A percentile compares a stretch with the other conserved stretches of the same genome.
Evolutionary conservation across 768 basidiomycete genomes (phyloP).

Genomic region (Dentipellis sp.): DNA sequence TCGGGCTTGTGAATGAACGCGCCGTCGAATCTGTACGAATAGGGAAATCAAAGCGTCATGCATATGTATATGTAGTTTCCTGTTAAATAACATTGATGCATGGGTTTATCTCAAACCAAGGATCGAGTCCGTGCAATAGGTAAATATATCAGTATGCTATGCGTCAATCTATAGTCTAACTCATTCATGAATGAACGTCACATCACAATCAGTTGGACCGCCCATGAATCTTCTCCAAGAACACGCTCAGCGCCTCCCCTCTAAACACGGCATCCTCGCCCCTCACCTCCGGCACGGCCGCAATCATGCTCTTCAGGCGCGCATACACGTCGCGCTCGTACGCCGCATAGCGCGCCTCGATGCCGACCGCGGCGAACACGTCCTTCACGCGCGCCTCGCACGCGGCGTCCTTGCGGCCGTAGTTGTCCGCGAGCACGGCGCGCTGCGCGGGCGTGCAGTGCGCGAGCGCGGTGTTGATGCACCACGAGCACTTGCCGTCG

Average conservation of each 20-base stretch:
- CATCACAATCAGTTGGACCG: conserved; percentile 30
- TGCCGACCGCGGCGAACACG: conserved; percentile 61
- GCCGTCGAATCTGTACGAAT: too few species aligned
- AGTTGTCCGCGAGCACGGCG: conserved; percentile 49
- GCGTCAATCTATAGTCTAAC: too few species aligned
- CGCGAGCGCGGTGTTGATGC: conserved; percentile 75
- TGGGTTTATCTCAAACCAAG: too few species aligned
- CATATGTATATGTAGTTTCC: too few species aligned
- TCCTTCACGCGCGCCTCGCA: conserved; percentile 53
- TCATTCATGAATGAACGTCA: background rate
- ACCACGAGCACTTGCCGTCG: conserved; percentile 98
- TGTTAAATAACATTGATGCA: too few species aligned
- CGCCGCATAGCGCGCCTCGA: conserved; percentile 56
- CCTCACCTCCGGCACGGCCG: conserved; percentile 52
- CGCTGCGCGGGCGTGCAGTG: conserved; percentile 46
- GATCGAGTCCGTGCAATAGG: too few species aligned
- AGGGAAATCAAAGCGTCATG: too few species aligned
- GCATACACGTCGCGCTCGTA: conserved; percentile 76
- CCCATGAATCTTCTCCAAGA: conserved; percentile 78
- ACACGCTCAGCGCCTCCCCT: conserved; percentile 69
- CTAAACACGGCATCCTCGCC: conserved; percentile 31
- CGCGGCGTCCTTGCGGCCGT: conserved; percentile 47
- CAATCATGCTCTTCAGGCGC: conserved; percentile 60
- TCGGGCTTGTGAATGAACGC: background rate
- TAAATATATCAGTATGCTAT: too few species aligned